Conservation (phyloP, 805 yeast species). For the Candida awuae region DNA sequence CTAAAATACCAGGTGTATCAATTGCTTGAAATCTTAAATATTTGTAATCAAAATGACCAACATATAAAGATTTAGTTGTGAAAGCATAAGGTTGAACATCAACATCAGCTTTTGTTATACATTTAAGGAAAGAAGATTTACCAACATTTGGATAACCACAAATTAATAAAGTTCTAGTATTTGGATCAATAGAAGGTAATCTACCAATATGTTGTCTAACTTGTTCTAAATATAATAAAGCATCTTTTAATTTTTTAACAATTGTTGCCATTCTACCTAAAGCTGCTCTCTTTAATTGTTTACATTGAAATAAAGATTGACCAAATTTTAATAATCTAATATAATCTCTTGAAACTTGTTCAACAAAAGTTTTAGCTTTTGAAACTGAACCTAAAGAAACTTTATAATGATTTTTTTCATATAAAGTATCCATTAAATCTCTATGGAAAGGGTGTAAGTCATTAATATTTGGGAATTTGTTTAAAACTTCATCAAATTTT, state of each 20-base stretch:
- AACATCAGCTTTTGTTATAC: conserved; percentile 96
- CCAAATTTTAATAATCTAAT: conserved; percentile 91
- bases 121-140: conserved; percentile 86
- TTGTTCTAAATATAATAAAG: conserved; percentile 88
- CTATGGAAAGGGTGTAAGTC: conserved; percentile 98
- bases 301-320: conserved; percentile 96
- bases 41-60: conserved; percentile 98
- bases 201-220: conserved; percentile 99
- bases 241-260: conserved; percentile 89
- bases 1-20: conserved; percentile 98
- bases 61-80: conserved; percentile 95
- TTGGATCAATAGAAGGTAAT: conserved; percentile 96
- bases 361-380: conserved; percentile 87
- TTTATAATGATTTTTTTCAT: conserved; percentile 97
- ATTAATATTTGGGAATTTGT: conserved; percentile 92
- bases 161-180: conserved; percentile 91
- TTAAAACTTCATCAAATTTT: conserved; percentile 76
- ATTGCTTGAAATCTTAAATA: conserved; percentile 97
- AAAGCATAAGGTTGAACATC: conserved; percentile 99
- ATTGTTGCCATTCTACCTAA: conserved; percentile 99
- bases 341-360: conserved; percentile 94
- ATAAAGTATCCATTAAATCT: conserved; percentile 94
- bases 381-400: conserved; percentile 92
- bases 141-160: conserved; percentile 99
- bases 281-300: conserved; percentile 97